A percentile compares a stretch with the other conserved stretches of the same genome.
These are phyloP conservation scores for Stephanodiscus triporus DNA, from an alignment of 108 stramenopile species.

Conservation along the genomic window DNA sequence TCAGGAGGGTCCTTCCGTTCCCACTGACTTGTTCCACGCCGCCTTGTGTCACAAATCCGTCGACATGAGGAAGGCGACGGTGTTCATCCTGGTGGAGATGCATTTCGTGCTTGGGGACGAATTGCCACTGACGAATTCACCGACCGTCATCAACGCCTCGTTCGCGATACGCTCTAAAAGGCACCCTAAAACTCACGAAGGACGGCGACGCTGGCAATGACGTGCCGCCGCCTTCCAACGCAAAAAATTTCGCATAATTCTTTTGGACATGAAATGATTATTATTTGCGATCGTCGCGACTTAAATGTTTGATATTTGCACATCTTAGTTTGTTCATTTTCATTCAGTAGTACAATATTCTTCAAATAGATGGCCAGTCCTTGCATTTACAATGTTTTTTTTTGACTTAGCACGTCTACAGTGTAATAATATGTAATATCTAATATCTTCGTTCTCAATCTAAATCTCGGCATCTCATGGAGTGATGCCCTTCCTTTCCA, in stretches of 20 bases:
- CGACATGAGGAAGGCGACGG: conserved; percentile 54
- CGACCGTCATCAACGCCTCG: conserved; percentile 42
- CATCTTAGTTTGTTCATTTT: too few species aligned
- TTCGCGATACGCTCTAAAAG: conserved; percentile 46
- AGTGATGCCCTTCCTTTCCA: too few species aligned
- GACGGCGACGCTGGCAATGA: neutral
- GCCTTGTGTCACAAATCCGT: conserved; percentile 36
- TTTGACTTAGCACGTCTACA: too few species aligned
- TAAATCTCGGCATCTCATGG: too few species aligned
- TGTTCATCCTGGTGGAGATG: conserved; percentile 51
- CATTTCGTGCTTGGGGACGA: conserved; percentile 49
- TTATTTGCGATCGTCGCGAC: too few species aligned
- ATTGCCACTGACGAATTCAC: conserved; percentile 40
- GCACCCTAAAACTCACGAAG: conserved; percentile 25
- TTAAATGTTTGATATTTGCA: too few species aligned
- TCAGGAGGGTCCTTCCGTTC: conserved; percentile 27
- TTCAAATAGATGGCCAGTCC: too few species aligned
- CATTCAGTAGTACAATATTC: too few species aligned
- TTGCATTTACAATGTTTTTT: too few species aligned
- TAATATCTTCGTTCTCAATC: too few species aligned
- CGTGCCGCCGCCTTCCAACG: neutral
- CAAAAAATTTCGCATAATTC: conserved; percentile 7
- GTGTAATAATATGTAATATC: too few species aligned
- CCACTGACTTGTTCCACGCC: conserved; percentile 31
- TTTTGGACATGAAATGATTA: neutral